Evolutionary conservation across 1,284 basidiomycete species (phyloP).

Genomic region (Austropuccinia psidii): DNA sequence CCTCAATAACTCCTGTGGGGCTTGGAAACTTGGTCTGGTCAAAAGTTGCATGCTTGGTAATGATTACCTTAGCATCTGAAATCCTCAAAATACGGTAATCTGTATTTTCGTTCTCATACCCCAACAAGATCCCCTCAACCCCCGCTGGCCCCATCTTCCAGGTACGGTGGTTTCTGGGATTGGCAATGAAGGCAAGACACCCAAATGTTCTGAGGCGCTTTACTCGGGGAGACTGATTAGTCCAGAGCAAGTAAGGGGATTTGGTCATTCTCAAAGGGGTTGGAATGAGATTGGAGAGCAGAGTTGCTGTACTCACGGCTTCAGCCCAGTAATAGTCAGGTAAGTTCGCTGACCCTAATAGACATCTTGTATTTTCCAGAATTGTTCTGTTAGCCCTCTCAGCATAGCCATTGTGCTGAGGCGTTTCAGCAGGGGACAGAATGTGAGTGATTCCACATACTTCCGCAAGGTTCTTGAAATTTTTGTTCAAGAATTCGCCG

Average conservation of each 20-base stretch:
- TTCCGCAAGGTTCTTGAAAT: not conserved
- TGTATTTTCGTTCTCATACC: too few relatives aligned
- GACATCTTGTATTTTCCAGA: not conserved
- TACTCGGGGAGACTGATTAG: too few relatives aligned
- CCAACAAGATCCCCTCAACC: too few relatives aligned
- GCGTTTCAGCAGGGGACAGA: not conserved
- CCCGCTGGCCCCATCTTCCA: too few relatives aligned
- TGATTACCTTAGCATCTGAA: too few relatives aligned
- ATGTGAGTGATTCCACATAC: not conserved
- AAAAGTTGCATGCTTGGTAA: too few relatives aligned
- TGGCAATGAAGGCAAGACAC: too few relatives aligned
- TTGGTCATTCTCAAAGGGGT: not conserved
- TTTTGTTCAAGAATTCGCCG: not conserved
- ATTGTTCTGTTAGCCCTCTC: not conserved
- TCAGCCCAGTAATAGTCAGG: not conserved
- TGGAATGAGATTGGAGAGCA: not conserved
- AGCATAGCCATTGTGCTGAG: constrained; percentile 8
- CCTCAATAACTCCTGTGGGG: too few relatives aligned
- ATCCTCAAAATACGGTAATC: too few relatives aligned
- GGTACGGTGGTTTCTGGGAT: too few relatives aligned
- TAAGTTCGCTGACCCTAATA: not conserved
- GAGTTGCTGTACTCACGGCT: not conserved
- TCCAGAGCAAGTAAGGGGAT: not conserved
- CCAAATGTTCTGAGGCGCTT: too few relatives aligned
- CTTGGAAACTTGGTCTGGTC: too few relatives aligned